phyloP scores from a whole-genome alignment of 257 asterid species.

The Primulina tabacum region DNA sequence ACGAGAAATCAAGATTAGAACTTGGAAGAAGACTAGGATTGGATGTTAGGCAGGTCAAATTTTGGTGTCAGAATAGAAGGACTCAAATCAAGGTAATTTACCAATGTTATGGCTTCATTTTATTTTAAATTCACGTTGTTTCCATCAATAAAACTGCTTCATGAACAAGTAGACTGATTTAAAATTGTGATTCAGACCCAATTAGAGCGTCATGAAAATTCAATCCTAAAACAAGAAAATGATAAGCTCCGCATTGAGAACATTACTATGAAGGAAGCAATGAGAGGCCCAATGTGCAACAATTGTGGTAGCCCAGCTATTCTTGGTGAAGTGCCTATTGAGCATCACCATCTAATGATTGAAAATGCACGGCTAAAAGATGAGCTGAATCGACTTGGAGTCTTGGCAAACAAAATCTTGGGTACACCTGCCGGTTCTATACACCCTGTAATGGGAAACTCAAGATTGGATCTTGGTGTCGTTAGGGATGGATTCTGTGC shows the following conservation, averaged over 20 bases:
- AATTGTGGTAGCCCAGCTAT: constrained; percentile 67
- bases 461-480: constrained; percentile 54
- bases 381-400: constrained; percentile 50
- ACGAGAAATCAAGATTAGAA: constrained; percentile 72
- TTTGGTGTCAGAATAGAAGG: constrained; percentile 91
- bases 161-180: constrained; percentile 18
- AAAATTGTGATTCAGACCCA: constrained; percentile 50
- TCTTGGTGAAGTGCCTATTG: constrained; percentile 49
- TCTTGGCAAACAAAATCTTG: constrained; percentile 51
- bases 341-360: constrained; percentile 66
- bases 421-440: constrained; percentile 33
- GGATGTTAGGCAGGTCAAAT: constrained; percentile 75
- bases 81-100: constrained; percentile 84
- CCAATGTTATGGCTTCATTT: not conserved
- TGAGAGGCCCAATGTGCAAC: constrained; percentile 63
- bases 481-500: constrained; percentile 52
- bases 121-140: not conserved
- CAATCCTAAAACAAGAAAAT: constrained; percentile 65
- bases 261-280: constrained; percentile 60
- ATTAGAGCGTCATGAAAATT: constrained; percentile 75
- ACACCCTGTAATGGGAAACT: constrained; percentile 29
- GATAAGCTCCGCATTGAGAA: constrained; percentile 80
- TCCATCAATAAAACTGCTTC: not conserved
- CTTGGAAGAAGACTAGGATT: constrained; percentile 61
- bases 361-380: constrained; percentile 74